These are phyloP conservation scores for Beauveria varroae DNA, from an alignment of 2,329 filamentous ascomycete species.

Conservation along the genomic window DNA sequence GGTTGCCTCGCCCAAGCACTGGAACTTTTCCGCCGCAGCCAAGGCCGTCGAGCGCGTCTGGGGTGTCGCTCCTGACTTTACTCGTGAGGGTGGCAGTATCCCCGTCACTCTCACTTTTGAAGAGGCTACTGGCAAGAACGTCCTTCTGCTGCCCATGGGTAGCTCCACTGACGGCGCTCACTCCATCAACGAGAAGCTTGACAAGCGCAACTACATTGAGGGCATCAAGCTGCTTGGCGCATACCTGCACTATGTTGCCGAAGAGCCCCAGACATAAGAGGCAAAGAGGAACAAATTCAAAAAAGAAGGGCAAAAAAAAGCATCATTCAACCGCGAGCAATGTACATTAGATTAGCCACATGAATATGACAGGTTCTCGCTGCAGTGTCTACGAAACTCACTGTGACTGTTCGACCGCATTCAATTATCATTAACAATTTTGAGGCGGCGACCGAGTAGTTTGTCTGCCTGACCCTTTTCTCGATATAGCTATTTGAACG, in stretches of 20 bases:
- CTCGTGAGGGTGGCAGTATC: conserved; percentile 93
- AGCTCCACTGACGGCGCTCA: conserved; percentile 94
- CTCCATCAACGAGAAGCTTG: conserved; percentile 97
- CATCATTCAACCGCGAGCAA: not conserved
- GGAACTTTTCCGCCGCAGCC: conserved; percentile 92
- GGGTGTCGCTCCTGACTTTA: conserved; percentile 89
- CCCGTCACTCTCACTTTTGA: conserved; percentile 96
- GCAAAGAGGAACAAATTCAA: not conserved
- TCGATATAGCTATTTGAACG: not conserved
- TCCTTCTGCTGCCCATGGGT: conserved; percentile 91
- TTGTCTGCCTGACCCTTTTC: not conserved
- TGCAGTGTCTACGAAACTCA: not conserved
- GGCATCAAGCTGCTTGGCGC: conserved; percentile 92
- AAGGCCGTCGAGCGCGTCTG: conserved; percentile 97
- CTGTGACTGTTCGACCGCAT: not conserved
- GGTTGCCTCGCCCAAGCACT: conserved; percentile 95
- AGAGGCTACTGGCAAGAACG: conserved; percentile 96
- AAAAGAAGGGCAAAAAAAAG: not conserved
- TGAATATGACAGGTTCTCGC: conserved; percentile 1
- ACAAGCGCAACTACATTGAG: conserved; percentile 96
- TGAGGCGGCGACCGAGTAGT: not conserved
- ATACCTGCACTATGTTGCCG: conserved; percentile 92
- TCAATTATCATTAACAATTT: not conserved
- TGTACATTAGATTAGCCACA: conserved; percentile 6
- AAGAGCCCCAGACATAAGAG: conserved; percentile 57